Conservation (phyloP, 345 rosid genomes). For the Linum trigynum region DNA sequence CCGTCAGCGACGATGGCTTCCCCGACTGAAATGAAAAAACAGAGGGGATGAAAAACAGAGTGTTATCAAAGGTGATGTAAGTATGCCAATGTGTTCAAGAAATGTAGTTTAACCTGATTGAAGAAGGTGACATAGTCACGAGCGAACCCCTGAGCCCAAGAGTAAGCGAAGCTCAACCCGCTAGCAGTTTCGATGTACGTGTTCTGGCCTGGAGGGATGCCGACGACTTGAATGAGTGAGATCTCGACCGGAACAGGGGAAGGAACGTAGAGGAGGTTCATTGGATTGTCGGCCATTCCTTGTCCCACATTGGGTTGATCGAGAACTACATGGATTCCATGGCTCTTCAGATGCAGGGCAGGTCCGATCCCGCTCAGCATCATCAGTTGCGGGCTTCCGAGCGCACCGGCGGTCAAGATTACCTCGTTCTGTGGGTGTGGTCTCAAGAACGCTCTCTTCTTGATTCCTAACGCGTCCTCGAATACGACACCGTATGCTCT, state of each 20-base stretch:
- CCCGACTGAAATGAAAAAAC: constrained; percentile 15
- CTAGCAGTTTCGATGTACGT: constrained; percentile 54
- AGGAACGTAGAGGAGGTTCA: constrained; percentile 57
- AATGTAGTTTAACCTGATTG: constrained; percentile 31
- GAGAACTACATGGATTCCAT: constrained; percentile 37
- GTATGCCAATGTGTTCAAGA: background rate
- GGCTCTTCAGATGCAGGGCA: constrained; percentile 26
- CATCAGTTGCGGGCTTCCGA: constrained; percentile 76
- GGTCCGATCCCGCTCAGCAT: constrained; percentile 85
- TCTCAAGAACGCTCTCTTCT: constrained; percentile 35
- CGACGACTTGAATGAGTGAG: constrained; percentile 58
- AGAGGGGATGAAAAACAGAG: background rate
- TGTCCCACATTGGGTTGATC: constrained; percentile 68
- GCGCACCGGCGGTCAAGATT: constrained; percentile 63
- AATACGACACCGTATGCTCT: constrained; percentile 63
- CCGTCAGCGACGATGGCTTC: constrained; percentile 11
- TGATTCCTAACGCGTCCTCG: constrained; percentile 33
- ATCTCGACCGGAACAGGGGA: constrained; percentile 49
- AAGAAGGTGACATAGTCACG: constrained; percentile 22
- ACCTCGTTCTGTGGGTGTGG: constrained; percentile 42
- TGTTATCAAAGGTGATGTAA: no score
- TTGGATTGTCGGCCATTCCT: constrained; percentile 75
- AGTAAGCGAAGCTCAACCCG: constrained; percentile 37
- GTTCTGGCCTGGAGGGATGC: constrained; percentile 35
- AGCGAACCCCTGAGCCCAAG: constrained; percentile 31